Percentiles rank a stretch among this genome's conserved stretches.
These are phyloP conservation scores for Ulota crispa DNA, from an alignment of 225 moss, liverwort and hornwort genomes.

Conservation along the genomic window DNA sequence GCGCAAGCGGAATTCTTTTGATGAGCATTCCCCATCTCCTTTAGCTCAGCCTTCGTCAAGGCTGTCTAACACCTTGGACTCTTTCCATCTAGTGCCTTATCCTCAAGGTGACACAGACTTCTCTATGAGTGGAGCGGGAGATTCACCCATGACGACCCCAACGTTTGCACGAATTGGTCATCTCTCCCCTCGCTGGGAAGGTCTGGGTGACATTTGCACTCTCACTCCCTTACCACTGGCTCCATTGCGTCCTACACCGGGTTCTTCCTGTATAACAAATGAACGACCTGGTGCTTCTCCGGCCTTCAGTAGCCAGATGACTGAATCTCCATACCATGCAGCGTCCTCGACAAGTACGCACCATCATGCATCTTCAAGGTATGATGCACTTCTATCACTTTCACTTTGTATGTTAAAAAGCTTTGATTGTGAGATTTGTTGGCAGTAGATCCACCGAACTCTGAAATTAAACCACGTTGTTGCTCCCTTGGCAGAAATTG, in stretches of 20 bases:
- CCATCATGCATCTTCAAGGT: conserved; percentile 42
- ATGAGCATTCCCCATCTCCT: conserved; percentile 57
- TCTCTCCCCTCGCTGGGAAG: conserved; percentile 89
- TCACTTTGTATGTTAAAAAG: not conserved
- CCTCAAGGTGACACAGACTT: conserved; percentile 55
- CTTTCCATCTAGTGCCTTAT: conserved; percentile 49
- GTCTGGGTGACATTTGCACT: conserved; percentile 83
- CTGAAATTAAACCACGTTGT: not conserved
- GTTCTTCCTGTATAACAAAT: conserved; percentile 62
- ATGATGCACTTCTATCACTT: not conserved
- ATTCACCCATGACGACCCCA: conserved; percentile 69
- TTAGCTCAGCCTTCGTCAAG: conserved; percentile 47
- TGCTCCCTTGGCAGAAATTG: conserved; percentile 26
- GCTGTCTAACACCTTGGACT: conserved; percentile 44
- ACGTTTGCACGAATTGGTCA: conserved; percentile 73
- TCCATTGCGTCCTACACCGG: conserved; percentile 76
- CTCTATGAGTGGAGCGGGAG: conserved; percentile 48
- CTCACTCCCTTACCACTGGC: conserved; percentile 77
- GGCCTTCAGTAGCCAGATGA: conserved; percentile 71
- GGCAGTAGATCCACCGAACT: not conserved
- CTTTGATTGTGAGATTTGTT: not conserved
- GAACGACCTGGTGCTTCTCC: conserved; percentile 75
- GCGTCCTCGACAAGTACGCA: conserved; percentile 44
- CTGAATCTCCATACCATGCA: conserved; percentile 56
- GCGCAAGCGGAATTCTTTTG: conserved; percentile 51